Evolutionary conservation across 2,329 filamentous ascomycete species (phyloP).

Genomic region (Aspergillus brasiliensis): DNA sequence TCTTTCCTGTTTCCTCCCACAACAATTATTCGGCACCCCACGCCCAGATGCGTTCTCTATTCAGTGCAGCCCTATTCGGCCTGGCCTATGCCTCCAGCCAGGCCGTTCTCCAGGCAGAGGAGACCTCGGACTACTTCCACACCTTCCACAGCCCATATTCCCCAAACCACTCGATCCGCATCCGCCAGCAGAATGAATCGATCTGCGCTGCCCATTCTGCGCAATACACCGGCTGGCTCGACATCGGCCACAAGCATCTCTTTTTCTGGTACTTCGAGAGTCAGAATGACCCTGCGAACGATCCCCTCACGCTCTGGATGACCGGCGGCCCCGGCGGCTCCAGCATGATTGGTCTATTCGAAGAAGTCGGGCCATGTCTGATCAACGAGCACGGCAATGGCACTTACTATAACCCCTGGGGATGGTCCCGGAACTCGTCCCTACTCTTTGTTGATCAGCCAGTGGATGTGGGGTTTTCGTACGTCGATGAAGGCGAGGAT

Average conservation of each 20-base stretch:
- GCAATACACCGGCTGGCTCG: constrained; percentile 34
- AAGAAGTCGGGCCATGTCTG: constrained; percentile 21
- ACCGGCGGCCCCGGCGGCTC: constrained; percentile 25
- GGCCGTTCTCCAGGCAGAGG: background rate
- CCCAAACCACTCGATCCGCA: constrained; percentile 24
- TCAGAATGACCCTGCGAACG: constrained; percentile 23
- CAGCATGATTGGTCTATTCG: constrained; percentile 22
- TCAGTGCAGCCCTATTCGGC: background rate
- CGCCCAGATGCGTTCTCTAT: background rate
- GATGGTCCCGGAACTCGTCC: constrained; percentile 27
- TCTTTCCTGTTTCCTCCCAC: background rate
- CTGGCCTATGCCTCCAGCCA: background rate
- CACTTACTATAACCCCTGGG: constrained; percentile 23
- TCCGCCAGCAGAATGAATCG: constrained; percentile 28
- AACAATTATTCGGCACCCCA: background rate
- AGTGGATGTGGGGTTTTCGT: constrained; percentile 29
- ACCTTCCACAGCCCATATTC: constrained; percentile 10
- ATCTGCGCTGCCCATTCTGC: constrained; percentile 28
- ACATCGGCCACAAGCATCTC: constrained; percentile 21
- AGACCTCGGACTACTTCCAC: background rate
- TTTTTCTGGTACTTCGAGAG: constrained; percentile 30
- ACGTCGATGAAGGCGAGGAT: constrained; percentile 21
- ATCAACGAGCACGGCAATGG: constrained; percentile 24
- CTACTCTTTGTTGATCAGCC: constrained; percentile 33
- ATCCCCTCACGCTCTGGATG: constrained; percentile 28